These are phyloP conservation scores for Apiotrichum porosum DNA, from an alignment of 1,284 basidiomycete genomes.

Conservation along the genomic window DNA sequence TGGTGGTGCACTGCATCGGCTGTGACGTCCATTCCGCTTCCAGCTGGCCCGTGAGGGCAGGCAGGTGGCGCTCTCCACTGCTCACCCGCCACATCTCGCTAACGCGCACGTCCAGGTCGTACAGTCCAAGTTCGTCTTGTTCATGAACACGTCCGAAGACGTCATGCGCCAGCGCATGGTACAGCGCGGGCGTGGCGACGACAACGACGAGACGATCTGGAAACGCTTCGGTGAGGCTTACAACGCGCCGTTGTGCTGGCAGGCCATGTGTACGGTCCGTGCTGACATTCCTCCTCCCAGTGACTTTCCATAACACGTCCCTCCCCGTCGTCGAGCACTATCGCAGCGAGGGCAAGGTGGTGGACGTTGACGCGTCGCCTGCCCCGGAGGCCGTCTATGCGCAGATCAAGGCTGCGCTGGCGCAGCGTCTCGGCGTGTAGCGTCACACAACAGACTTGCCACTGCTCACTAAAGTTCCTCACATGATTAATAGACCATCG, in stretches of 20 bases:
- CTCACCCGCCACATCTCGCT: too few species aligned
- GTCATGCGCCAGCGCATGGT: conserved; percentile 82
- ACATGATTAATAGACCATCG: too few species aligned
- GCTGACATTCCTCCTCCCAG: too few species aligned
- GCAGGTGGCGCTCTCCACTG: too few species aligned
- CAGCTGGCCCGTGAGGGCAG: too few species aligned
- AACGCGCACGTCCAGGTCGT: conserved; percentile 60
- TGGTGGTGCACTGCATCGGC: not conserved
- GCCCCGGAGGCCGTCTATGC: conserved; percentile 68
- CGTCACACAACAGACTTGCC: too few species aligned
- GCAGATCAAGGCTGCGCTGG: conserved; percentile 58
- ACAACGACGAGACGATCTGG: conserved; percentile 91
- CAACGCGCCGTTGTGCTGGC: too few species aligned
- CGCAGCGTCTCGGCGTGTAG: conserved; percentile 44
- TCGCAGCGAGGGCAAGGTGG: conserved; percentile 64
- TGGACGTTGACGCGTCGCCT: conserved; percentile 73
- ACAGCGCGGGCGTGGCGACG: conserved; percentile 91
- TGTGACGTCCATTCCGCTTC: too few species aligned
- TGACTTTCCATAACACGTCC: conserved; percentile 83
- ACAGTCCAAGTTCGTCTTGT: conserved; percentile 72
- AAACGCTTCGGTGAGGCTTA: too few species aligned
- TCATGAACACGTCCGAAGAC: conserved; percentile 83
- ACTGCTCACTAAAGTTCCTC: too few species aligned
- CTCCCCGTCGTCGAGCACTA: conserved; percentile 95
- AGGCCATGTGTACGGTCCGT: too few species aligned